Evolutionary conservation across 2,329 filamentous ascomycete species (phyloP), one percentile per base, ranked within the genome.

Genomic region (Fusarium staphyleae): DNA sequence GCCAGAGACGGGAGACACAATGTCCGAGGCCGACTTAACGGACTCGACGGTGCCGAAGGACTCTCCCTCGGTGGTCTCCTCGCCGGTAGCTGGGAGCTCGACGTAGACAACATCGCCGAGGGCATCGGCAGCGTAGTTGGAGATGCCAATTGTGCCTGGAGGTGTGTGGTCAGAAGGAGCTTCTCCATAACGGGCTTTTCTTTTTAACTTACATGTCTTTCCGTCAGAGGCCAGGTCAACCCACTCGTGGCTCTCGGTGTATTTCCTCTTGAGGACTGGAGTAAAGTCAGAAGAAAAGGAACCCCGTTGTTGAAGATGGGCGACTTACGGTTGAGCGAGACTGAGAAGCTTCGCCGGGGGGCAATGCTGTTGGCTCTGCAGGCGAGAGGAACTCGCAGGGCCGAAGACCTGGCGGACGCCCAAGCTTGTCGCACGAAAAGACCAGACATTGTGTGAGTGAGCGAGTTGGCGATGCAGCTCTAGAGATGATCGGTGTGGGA

Each of bases 241-340:
- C 92, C 92, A 96, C 79, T 96, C 92, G 79, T 96, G 92, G 71
- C 95, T 91, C 72, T 91, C 86, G 49, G 91, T 96, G 80, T 93
- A 96, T 74, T 57, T 56, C 34, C 58, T 66, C 13, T 57, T 56
- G 3, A 63, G 52, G 13, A 55, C 65, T 67, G 2, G 14, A 10
- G 3, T 11, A 15, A 29, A 24, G 30, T 50, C 19, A 50, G 47
- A 18, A 35, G n/a, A 30, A 30, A 30, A 22, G 19, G 19, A 4
- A 4, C 8, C 11, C 8, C 8, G 8, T 9, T 9, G 22, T 5
- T 29, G 3, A 42, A 22, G 4, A 22, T 6, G n/a, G n/a, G 16
- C 14, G 26, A 51, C 64, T 36, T 26, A 66, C 64, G 51, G 52
- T 60, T 63, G n/a, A 62, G 39, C 12, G 64, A 66, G 39, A 60